Conservation (phyloP, 805 yeast species). For the Metschnikowia lunata region DNA sequence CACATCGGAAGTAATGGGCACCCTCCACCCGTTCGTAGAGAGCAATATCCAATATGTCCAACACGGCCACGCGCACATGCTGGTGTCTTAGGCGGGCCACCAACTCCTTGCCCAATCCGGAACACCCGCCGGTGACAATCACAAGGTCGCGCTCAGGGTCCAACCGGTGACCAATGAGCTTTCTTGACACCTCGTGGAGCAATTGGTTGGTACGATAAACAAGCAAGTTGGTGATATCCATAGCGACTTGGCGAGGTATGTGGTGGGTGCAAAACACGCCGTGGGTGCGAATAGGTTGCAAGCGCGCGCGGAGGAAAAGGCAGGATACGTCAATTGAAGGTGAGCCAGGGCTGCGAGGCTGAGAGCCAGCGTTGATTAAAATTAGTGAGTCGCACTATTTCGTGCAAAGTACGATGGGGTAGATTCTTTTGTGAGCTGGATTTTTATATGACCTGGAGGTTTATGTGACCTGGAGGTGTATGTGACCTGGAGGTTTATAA, state of each 20-base stretch:
- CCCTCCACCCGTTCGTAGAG: conserved; percentile 29
- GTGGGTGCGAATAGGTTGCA: no score
- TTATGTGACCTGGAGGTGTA: no score
- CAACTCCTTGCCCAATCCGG: conserved; percentile 73
- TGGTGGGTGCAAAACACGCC: conserved; percentile 8
- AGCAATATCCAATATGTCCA: conserved; percentile 53
- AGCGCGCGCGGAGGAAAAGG: no score
- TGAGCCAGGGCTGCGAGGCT: no score
- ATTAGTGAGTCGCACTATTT: no score
- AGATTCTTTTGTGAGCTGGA: no score
- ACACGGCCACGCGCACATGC: conserved; percentile 54
- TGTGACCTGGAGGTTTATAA: no score
- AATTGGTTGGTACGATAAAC: conserved; percentile 8
- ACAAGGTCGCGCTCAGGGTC: conserved; percentile 57
- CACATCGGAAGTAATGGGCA: conserved; percentile 61
- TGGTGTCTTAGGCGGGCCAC: conserved; percentile 41
- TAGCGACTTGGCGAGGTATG: conserved; percentile 5
- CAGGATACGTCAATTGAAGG: no score
- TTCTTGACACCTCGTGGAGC: conserved; percentile 8
- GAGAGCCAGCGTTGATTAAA: no score
- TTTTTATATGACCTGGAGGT: no score
- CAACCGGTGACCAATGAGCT: conserved; percentile 44
- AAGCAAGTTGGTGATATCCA: conserved; percentile 11
- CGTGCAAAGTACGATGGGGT: no score
- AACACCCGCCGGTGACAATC: conserved; percentile 77